These are phyloP conservation scores for Trapa incisa DNA, from an alignment of 345 rosid species.

Conservation along the genomic window DNA sequence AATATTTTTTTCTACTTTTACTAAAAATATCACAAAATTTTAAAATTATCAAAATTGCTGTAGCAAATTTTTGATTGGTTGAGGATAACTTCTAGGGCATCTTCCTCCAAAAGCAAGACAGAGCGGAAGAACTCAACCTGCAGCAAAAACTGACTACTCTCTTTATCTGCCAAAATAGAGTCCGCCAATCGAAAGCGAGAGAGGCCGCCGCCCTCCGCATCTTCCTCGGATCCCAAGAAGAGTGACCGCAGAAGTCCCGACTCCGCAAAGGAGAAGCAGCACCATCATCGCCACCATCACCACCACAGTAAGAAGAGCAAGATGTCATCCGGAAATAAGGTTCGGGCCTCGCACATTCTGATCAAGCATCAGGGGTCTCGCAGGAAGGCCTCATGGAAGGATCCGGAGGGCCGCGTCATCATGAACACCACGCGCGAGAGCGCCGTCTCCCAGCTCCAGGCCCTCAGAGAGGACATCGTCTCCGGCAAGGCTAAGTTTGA, in stretches of 20 bases:
- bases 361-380: conserved; percentile 93
- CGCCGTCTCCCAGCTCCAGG: conserved; percentile 63
- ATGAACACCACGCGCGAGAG: conserved; percentile 48
- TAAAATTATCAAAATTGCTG: too few relatives aligned
- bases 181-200: conserved; percentile 46
- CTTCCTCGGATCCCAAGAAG: conserved; percentile 21
- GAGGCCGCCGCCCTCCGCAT: conserved; percentile 21
- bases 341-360: conserved; percentile 81
- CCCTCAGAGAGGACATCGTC: conserved; percentile 61
- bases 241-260: conserved; percentile 1
- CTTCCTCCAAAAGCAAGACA: not conserved
- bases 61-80: too few relatives aligned
- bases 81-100: not conserved
- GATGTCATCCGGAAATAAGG: conserved; percentile 38
- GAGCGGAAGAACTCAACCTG: not conserved
- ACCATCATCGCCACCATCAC: conserved; percentile 4
- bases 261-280: conserved; percentile 3
- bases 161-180: conserved; percentile 31
- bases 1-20: too few relatives aligned
- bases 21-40: too few relatives aligned
- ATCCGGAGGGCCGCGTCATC: conserved; percentile 80
- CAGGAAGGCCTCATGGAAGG: conserved; percentile 92
- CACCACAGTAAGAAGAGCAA: conserved; percentile 22
- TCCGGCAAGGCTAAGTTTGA: conserved; percentile 70
- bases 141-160: not conserved